These are phyloP conservation scores for Ballota nigra DNA, from an alignment of 257 asterid species.

Conservation along the genomic window DNA sequence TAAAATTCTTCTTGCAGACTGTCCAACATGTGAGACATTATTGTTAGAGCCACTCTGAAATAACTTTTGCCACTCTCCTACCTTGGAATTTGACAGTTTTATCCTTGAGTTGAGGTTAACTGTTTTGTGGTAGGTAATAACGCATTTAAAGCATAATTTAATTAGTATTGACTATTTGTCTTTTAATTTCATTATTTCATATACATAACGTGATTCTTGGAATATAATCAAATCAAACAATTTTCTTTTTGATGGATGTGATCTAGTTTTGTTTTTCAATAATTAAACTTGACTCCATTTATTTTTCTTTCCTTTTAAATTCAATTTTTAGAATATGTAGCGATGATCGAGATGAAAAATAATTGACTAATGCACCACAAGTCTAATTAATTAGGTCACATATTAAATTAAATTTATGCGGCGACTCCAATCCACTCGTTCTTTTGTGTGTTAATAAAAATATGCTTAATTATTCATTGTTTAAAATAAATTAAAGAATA, in stretches of 20 bases:
- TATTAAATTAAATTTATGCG: no score
- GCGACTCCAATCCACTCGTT: neutral
- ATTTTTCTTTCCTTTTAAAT: neutral
- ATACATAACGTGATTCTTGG: no score
- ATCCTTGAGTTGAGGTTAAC: neutral
- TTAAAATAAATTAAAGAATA: neutral
- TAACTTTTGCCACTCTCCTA: constrained; percentile 7
- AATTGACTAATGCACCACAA: neutral
- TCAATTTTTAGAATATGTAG: no score
- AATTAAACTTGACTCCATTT: neutral
- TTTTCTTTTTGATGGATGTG: neutral
- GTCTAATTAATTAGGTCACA: neutral
- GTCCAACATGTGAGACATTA: constrained; percentile 1
- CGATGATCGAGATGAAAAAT: neutral
- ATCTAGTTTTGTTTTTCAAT: neutral
- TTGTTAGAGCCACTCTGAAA: constrained; percentile 17
- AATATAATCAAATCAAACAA: no score
- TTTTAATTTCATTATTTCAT: no score
- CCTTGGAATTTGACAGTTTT: neutral
- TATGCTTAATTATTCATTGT: neutral
- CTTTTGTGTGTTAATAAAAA: neutral
- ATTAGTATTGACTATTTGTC: neutral
- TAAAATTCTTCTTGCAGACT: constrained; percentile 14
- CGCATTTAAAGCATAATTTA: neutral
- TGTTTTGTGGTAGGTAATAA: neutral